Percentiles rank a stretch among this genome's conserved stretches.
Conservation (phyloP, 306 rosid species). For the Sechiopsis laciniata region DNA sequence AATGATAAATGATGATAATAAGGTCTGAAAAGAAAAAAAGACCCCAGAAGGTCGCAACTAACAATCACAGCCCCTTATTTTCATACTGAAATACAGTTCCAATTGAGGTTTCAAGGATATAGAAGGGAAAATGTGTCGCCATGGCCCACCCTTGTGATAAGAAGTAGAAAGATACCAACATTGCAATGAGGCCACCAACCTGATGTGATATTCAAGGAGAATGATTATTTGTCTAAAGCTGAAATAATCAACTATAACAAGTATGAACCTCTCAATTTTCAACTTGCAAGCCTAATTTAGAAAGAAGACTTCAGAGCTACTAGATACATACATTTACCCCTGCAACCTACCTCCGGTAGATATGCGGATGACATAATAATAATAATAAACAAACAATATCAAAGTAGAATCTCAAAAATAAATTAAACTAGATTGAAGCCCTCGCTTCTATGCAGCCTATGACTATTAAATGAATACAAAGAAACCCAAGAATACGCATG, state of each 20-base stretch:
- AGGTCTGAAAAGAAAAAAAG: not conserved
- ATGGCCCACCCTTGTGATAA: conserved; percentile 96
- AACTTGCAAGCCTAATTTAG: conserved; percentile 1
- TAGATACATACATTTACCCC: not conserved
- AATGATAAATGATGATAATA: conserved; percentile 4
- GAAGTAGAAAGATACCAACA: conserved; percentile 75
- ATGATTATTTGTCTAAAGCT: conserved; percentile 23
- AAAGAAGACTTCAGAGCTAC: not conserved
- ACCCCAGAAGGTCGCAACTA: not conserved
- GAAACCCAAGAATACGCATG: not conserved
- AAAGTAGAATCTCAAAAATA: not conserved
- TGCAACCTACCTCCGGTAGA: not conserved
- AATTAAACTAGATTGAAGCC: not conserved
- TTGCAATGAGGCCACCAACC: conserved; percentile 93
- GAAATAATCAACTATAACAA: conserved; percentile 15
- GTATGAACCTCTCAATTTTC: not conserved
- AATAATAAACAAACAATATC: not conserved
- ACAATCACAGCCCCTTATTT: conserved; percentile 12
- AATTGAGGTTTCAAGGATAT: conserved; percentile 54
- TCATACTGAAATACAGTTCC: conserved; percentile 21
- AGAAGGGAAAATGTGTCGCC: conserved; percentile 73
- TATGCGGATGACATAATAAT: conserved; percentile 7
- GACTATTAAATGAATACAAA: conserved; percentile 5
- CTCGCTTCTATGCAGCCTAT: not conserved
- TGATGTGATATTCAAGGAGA: conserved; percentile 52